A percentile compares a stretch with the other conserved stretches of the same genome.
Conservation (phyloP, 108 stramenopile genomes). For the Stephanodiscus minutulus region DNA sequence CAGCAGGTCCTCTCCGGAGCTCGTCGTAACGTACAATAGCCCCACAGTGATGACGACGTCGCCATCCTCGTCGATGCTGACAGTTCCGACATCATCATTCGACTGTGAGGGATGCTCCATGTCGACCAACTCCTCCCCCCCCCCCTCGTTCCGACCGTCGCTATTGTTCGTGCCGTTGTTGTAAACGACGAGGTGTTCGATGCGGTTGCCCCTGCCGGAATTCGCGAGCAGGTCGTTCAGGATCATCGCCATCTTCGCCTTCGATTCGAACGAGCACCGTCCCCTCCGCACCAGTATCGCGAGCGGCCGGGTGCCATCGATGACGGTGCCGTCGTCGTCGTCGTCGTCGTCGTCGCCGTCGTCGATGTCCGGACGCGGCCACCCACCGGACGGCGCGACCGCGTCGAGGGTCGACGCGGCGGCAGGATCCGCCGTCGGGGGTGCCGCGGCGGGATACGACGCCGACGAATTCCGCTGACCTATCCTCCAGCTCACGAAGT, state of each 20-base stretch:
- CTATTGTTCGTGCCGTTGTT: constrained; percentile 41
- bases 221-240: constrained; percentile 30
- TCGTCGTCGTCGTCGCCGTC: not conserved
- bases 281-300: constrained; percentile 63
- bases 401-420: not conserved
- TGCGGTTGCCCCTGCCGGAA: constrained; percentile 25
- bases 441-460: too few relatives aligned
- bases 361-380: too few relatives aligned
- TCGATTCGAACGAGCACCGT: constrained; percentile 62
- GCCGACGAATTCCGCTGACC: not conserved
- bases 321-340: not conserved
- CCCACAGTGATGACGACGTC: constrained; percentile 17
- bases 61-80: not conserved
- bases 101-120: constrained; percentile 15
- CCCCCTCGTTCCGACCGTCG: not conserved
- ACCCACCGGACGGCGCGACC: too few relatives aligned
- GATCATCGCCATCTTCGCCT: constrained; percentile 55
- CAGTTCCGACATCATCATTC: not conserved
- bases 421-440: too few relatives aligned
- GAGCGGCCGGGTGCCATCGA: constrained; percentile 36
- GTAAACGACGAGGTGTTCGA: constrained; percentile 34
- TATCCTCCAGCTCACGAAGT: constrained; percentile 32
- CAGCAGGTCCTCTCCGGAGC: constrained; percentile 30
- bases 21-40: constrained; percentile 21
- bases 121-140: constrained; percentile 28